Conservation (phyloP, 176 grass and related monocot genomes). For the Oryza rufipogon region DNA sequence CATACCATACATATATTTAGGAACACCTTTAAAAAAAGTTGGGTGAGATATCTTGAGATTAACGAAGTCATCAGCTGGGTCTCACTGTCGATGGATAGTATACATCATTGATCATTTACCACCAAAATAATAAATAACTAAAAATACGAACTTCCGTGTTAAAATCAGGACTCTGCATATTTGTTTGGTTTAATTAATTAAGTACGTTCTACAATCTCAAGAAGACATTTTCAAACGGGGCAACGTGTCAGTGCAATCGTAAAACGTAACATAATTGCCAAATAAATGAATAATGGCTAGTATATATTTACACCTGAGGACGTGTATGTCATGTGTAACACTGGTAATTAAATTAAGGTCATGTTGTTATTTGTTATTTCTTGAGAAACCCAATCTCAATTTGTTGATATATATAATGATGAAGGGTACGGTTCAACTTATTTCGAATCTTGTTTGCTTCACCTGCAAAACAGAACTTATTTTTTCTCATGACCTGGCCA, state of each 20-base stretch:
- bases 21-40: too few relatives aligned
- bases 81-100: too few relatives aligned
- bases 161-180: background rate
- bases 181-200: background rate
- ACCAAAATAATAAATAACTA: too few relatives aligned
- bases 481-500: background rate
- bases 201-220: background rate
- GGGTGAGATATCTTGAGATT: too few relatives aligned
- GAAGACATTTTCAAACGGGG: background rate
- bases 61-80: too few relatives aligned
- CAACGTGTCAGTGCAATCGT: background rate
- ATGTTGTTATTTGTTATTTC: background rate
- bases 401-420: background rate
- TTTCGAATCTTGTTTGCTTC: background rate
- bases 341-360: background rate
- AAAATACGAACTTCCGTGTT: too few relatives aligned
- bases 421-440: background rate
- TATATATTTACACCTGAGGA: background rate
- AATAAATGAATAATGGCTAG: background rate
- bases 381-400: background rate
- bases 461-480: background rate
- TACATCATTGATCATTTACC: too few relatives aligned
- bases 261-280: background rate
- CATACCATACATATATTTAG: too few relatives aligned
- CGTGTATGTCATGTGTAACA: background rate